Evolutionary conservation across 768 basidiomycete species (phyloP), one percentile per base, ranked within the genome.

Genomic region (Psilocybe tampanensis): DNA sequence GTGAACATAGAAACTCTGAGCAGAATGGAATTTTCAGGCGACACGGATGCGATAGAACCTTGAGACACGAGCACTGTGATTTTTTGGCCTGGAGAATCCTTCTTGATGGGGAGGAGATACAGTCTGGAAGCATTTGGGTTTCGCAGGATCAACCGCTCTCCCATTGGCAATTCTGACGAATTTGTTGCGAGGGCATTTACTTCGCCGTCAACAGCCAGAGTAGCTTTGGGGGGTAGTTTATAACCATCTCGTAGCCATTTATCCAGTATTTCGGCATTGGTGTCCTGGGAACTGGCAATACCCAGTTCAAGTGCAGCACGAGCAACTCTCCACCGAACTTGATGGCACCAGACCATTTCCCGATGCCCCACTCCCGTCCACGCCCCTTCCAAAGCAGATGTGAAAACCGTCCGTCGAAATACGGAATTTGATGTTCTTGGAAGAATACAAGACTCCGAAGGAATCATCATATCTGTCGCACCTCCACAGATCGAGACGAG

Each of bases 341-440:
- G 97, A 71, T 98, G 93, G 68, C 97, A 98, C 97, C 97, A 99
- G 3, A 98, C 94, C 85, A 98, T 95, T 58, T 92, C 95, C 41
- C 86, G 86, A 70, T 99, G 97, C 22, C 95, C 96, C 4, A 98
- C 92, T 2, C 94, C 93, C 2, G 95, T 93, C 92, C 95, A 96
- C 2, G 88, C 84, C n/a, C 93, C 92, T 47, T 95, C 90, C 22
- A 98, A 75, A 1, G 87, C 89, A 29, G 90, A 90, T 1, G 94
- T 90, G 67, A 97, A 96, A 4, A 95, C 78, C 0, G 87, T 88
- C 36, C 80, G 78, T 41, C 86, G 72, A 57, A 82, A 87, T 13
- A 65, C 60, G 18, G 64, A 61, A 1, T 62, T 58, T 2, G 55
- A 45, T 34, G 62, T 54, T 32, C 49, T 60, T 43, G 61, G 85